Evolutionary conservation across 768 basidiomycete genomes (phyloP), one percentile per base, ranked within the genome.

Genomic region (Suillus americanus): DNA sequence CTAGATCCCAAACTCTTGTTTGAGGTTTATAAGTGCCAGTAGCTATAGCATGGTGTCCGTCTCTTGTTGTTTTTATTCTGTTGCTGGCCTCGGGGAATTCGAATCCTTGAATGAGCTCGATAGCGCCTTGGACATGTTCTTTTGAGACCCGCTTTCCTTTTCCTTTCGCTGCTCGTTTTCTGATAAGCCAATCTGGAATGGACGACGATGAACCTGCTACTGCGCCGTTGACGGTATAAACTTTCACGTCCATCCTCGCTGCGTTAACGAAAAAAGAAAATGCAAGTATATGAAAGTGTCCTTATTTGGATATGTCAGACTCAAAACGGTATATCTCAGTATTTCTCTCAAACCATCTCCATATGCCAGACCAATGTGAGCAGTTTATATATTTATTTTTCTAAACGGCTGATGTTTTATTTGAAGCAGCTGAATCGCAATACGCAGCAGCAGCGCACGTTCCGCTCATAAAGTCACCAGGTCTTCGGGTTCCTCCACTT

Each of bases 21-120:
- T 97, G 94, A 3, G 97, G 97, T 77, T 99, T 99, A 80, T 99
- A 99, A 3, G 91, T 93, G 30, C 97, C 97, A 28, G 97, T 99
- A 0, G 95, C 97, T 63, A 99, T 85, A 13, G 88, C 90, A 85
- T 96, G 91, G 71, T 91, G 89, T 1, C 97, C 97, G 75, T 99
- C 96, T 45, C 90, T 81, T 3, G 96, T 98, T 5, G 90, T 90
- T 77, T 89, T 95, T 70, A 99, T 84, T 69, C 87, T 88, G 78
- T 94, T 96, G 74, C 93, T 94, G 18, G 96, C 95, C 74, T 98
- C 95, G 9, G 97, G 96, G 69, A 99, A 99, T 72, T 97, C 94
- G 76, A 99, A 97, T 64, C 95, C 91, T 73, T 99, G 95, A 59
- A 95, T 89, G 68, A 97, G 90, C 74, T 97, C 93, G 70, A 97